These are phyloP conservation scores for Boechera retrofracta DNA, from an alignment of 345 rosid species.

Conservation along the genomic window DNA sequence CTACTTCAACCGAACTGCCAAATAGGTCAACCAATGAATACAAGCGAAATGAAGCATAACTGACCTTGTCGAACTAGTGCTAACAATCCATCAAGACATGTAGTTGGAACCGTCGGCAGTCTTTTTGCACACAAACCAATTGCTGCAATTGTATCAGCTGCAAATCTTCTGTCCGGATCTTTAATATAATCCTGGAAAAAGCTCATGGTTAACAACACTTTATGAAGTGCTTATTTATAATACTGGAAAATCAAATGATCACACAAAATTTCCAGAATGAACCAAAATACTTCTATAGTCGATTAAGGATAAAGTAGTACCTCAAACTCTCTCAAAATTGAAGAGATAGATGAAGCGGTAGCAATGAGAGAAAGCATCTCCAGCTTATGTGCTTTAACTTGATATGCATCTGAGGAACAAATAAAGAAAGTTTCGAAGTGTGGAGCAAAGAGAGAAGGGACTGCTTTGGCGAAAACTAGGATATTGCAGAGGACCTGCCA, in stretches of 20 bases:
- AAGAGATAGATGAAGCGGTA: constrained; percentile 68
- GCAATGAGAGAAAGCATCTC: constrained; percentile 85
- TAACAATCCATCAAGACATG: constrained; percentile 78
- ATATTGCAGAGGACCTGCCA: constrained; percentile 90
- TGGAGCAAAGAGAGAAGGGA: constrained; percentile 81
- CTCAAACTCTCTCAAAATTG: constrained; percentile 87
- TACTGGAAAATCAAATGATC: constrained; percentile 19
- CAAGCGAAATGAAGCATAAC: constrained; percentile 39
- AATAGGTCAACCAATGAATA: constrained; percentile 5
- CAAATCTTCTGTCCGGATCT: constrained; percentile 91
- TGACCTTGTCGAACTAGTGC: constrained; percentile 70
- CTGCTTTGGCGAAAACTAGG: constrained; percentile 81
- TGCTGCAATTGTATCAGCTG: constrained; percentile 86
- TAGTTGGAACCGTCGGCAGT: constrained; percentile 68
- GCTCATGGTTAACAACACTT: background rate
- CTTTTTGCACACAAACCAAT: constrained; percentile 81
- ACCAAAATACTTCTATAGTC: background rate
- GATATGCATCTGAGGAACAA: constrained; percentile 76
- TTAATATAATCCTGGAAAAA: constrained; percentile 80
- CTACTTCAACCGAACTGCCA: constrained; percentile 33
- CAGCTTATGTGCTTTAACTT: constrained; percentile 86
- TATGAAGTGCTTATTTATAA: background rate
- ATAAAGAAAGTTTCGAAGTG: constrained; percentile 80
- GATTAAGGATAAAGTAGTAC: constrained; percentile 46
- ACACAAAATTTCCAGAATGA: constrained; percentile 16